A percentile compares a stretch with the other conserved stretches of the same genome.
Conservation (phyloP, 2,329 filamentous ascomycete genomes). For the Penicillium sp. region DNA sequence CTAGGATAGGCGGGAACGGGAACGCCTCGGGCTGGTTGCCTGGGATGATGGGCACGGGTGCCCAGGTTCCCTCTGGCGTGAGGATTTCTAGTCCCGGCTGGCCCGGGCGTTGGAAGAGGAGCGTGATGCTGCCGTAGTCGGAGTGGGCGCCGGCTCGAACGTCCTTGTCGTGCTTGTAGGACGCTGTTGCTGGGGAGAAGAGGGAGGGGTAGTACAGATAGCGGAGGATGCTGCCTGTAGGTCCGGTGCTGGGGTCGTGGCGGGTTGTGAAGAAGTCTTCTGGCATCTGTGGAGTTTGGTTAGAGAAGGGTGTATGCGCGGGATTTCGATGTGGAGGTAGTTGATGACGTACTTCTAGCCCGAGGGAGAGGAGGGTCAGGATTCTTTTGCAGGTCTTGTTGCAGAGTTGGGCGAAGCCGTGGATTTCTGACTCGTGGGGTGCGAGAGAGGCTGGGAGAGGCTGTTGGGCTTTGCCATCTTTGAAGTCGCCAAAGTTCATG, state of each 20-base stretch:
- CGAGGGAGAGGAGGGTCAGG: conserved; percentile 74
- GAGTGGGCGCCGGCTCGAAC: conserved; percentile 90
- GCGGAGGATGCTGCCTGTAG: conserved; percentile 64
- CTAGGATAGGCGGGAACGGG: conserved; percentile 67
- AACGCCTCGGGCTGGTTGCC: conserved; percentile 38
- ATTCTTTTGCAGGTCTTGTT: conserved; percentile 71
- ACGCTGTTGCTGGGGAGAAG: conserved; percentile 43
- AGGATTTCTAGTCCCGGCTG: conserved; percentile 87
- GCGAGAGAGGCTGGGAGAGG: conserved; percentile 69
- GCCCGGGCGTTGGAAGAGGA: conserved; percentile 80
- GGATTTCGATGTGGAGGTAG: too few species aligned
- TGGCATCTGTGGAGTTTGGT: conserved; percentile 39
- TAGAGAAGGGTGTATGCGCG: background rate
- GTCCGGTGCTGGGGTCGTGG: conserved; percentile 56
- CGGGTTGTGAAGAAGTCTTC: conserved; percentile 61
- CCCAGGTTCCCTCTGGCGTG: conserved; percentile 61
- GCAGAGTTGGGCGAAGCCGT: conserved; percentile 69
- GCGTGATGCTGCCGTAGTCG: conserved; percentile 72
- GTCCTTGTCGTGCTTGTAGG: conserved; percentile 58
- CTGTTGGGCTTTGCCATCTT: conserved; percentile 69
- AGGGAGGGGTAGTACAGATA: conserved; percentile 72
- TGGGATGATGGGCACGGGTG: conserved; percentile 67
- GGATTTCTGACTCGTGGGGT: conserved; percentile 62
- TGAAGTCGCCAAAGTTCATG: conserved; percentile 87
- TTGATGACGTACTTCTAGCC: conserved; percentile 60